Evolutionary conservation across 2,329 filamentous ascomycete species (phyloP), one percentile per base, ranked within the genome.

Genomic region (Aspergillus sp.): DNA sequence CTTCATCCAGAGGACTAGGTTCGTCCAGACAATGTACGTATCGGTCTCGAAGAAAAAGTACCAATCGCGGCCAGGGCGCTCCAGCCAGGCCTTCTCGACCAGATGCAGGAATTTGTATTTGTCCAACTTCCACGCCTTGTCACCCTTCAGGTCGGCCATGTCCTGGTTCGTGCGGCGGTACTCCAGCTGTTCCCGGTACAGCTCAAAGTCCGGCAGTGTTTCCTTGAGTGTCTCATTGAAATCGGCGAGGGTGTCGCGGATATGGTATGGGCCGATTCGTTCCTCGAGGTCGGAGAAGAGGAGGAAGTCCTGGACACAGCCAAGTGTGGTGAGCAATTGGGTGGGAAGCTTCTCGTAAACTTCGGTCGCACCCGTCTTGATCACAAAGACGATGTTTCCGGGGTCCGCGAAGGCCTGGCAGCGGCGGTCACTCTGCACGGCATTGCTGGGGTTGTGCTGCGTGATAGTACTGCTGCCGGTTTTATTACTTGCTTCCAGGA

Each of bases 71-170:
- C 76, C 66, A 9, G 83, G 83, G 8, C 79, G 76, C 69, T 81
- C 69, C 22, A 70, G 65, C 63, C 79, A 85, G 0, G 80, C 70
- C 70, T 83, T 82, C 68, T 84, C 79, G 12, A 83, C 79, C 66
- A 85, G 84, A 66, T 85, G 83, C 45, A 85, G 74, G 66, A 84
- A 85, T 70, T 86, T 86, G 74, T 84, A 86, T 71, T 85, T 85
- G 73, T 86, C 84, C 39, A 86, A 68, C 17, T 73, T 76, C 84
- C 83, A 86, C 8, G 67, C 72, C 1, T 76, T 77, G 20, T 73
- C 30, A 17, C 59, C 56, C 45, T 61, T 61, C n/a, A 61, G 48
- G 9, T 38, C 24, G 11, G 59, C 48, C 38, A 58, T 56, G 43
- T 80, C 76, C 63, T 78, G 78, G 38, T 80, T 78, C 3, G 78